Evolutionary conservation across 352 stramenopile species (phyloP).

Genomic region (Phytophthora meadii): DNA sequence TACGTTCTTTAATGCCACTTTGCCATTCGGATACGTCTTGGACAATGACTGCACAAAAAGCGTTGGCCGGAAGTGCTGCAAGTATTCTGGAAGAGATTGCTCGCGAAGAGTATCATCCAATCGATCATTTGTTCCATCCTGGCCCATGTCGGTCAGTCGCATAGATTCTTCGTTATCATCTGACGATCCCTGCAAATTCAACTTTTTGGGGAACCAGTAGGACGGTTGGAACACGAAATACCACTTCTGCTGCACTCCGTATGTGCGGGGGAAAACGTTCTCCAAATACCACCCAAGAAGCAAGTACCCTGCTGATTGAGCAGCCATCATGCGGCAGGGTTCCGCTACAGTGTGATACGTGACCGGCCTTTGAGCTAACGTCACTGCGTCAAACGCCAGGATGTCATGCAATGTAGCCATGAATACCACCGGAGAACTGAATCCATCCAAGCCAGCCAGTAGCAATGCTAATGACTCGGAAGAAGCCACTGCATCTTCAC

Average conservation of each 20-base stretch:
- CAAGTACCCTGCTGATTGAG: constrained; percentile 89
- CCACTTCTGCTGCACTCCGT: constrained; percentile 91
- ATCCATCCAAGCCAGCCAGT: constrained; percentile 49
- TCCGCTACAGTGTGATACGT: constrained; percentile 52
- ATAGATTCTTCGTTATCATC: constrained; percentile 35
- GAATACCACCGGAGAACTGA: constrained; percentile 78
- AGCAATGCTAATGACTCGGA: constrained; percentile 41
- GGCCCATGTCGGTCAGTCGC: constrained; percentile 34
- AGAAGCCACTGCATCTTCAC: constrained; percentile 54
- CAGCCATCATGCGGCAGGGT: constrained; percentile 70
- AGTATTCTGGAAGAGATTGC: constrained; percentile 59
- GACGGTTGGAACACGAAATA: constrained; percentile 91
- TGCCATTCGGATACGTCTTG: constrained; percentile 80
- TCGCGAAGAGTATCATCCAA: constrained; percentile 75
- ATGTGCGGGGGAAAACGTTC: constrained; percentile 92
- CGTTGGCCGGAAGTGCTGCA: constrained; percentile 61
- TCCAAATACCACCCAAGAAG: constrained; percentile 95
- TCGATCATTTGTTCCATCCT: constrained; percentile 29
- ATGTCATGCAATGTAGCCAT: constrained; percentile 67
- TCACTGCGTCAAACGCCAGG: constrained; percentile 56
- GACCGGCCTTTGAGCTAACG: constrained; percentile 43
- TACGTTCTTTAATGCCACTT: constrained; percentile 81
- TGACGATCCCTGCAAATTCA: constrained; percentile 5
- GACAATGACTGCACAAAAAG: constrained; percentile 65
- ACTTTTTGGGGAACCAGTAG: constrained; percentile 75